Base-by-base conservation (phyloP, 2,329 filamentous ascomycete genomes). In the Neopestalotiopsis sp. region DNA sequence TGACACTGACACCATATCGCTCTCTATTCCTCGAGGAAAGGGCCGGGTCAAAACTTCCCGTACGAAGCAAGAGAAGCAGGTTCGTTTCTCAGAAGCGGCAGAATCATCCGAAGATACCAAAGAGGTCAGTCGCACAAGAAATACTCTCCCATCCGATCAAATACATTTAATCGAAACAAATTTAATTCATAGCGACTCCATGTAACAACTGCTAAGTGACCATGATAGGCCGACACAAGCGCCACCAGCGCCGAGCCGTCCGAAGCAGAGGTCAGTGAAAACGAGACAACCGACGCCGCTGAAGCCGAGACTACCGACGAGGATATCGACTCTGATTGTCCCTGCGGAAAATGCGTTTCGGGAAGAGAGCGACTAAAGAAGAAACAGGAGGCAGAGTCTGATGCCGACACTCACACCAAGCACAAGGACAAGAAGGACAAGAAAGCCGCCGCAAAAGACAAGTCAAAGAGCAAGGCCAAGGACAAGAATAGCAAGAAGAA, bases 1-100 rank as follows among this genome's bases (percentile, higher is more conserved):
- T n/a, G 82, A 84, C 7, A 79, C 82, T 32, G 86, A 89, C 66
- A 83, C 80, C 3, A 75, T 88, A 66, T 81, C 77, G 20, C 75
- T 89, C 49, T 85, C 84, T 1, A 86, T 86, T 65, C 86, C 86
- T 1, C 83, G 85, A 12, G 12, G 28, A 9, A 32, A 61, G 17
- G n/a, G 53, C 34, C 30, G 17, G 20, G 5, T 30, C 49, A 66
- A 76, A 78, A 4, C 73, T 78, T 17, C 69, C 68, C 42, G 24
- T 45, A 59, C 56, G 56, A 5, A 70, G 17, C 65, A 57, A 5
- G 56, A 58, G 40, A 72, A 72, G 10, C 70, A 73, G 4, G 70
- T 76, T 34, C 73, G 69, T 10, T 72, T 72, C 45, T 53, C 45
- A 14, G 45, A 53, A 53, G 34, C 34, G 42, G 34, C 82, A 68